Evolutionary conservation across 768 basidiomycete genomes (phyloP).

Genomic region (Paxillus rubicundulus): DNA sequence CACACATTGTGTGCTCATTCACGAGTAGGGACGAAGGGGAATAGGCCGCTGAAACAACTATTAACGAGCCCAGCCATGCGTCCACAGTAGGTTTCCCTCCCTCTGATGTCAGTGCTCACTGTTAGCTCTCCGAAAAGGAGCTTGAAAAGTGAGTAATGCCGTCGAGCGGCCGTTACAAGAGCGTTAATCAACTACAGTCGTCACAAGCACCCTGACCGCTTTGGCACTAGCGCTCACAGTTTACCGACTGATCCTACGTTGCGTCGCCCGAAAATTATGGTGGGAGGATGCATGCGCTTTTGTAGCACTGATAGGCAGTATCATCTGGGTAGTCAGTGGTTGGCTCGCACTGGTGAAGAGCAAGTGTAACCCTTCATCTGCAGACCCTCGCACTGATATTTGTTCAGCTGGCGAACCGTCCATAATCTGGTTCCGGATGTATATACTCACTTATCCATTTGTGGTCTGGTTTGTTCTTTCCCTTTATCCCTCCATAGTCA

Average conservation of each 20-base stretch:
- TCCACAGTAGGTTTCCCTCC: background rate
- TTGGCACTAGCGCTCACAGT: slow-evolving; percentile 1
- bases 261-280: slow-evolving; percentile 5
- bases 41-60: background rate
- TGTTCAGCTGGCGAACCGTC: slow-evolving; percentile 7
- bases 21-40: background rate
- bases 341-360: slow-evolving; percentile 10
- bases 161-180: background rate
- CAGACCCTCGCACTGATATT: background rate
- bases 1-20: background rate
- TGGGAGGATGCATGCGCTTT: slow-evolving; percentile 21
- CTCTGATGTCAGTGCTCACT: background rate
- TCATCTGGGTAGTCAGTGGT: slow-evolving; percentile 4
- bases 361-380: background rate
- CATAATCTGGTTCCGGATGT: slow-evolving; percentile 7
- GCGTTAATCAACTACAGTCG: slow-evolving; percentile 1
- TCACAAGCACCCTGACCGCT: slow-evolving; percentile 7
- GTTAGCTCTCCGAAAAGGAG: background rate
- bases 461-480: slow-evolving; percentile 14
- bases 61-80: background rate
- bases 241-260: slow-evolving; percentile 3
- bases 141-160: slow-evolving; percentile 13
- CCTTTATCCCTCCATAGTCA: background rate
- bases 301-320: slow-evolving; percentile 1
- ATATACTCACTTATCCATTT: slow-evolving; percentile 6